Evolutionary conservation across 192 early-diverging fungal genomes (phyloP), one percentile per base, ranked within the genome.

Genomic region (Umbelopsis ramanniana): DNA sequence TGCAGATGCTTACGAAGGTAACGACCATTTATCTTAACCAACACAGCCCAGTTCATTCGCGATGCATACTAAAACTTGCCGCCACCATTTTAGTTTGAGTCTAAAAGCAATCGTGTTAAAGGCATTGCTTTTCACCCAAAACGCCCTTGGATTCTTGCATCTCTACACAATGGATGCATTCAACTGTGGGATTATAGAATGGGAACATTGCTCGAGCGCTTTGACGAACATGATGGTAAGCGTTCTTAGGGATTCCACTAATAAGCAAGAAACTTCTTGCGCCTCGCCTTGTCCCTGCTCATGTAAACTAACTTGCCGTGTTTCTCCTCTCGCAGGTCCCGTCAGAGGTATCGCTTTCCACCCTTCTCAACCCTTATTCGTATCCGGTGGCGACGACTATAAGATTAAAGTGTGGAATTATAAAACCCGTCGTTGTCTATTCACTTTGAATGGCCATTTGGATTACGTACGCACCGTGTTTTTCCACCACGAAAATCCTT

Each of bases 331-430:
- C 45, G 23, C 81, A 95, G 97, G 98, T 4, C 98, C 98, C 52
- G 97, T 99, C 21, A 92, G 98, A 47, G 96, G 95, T 35, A 92
- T 98, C 70, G 89, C 94, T 24, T 99, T 99, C 80, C 98, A 99
- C 70, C 93, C 91, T 7, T 93, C 95, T 0, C 96, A 98, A 76
- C 95, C 96, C 35, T 83, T 99, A 12, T 99, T 99, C 81, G 98
- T 97, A 6, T 96, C 96, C 40, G 97, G 95, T 40, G 98, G 95
- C 69, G 98, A 99, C 77, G 98, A 99, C 83, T 97, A 98, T 88
- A 99, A 98, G 82, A 95, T 99, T 76, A 97, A 97, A 82, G 96
- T 99, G 19, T 99, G 98, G 98, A 98, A 98, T 86, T 94, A 97
- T 89, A 98, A 98, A 82, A 94, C 92, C 53, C 89, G 95, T 17